Evolutionary conservation across 176 grass and related monocot species (phyloP), one percentile per base, ranked within the genome.

Genomic region (Lolium perenne): DNA sequence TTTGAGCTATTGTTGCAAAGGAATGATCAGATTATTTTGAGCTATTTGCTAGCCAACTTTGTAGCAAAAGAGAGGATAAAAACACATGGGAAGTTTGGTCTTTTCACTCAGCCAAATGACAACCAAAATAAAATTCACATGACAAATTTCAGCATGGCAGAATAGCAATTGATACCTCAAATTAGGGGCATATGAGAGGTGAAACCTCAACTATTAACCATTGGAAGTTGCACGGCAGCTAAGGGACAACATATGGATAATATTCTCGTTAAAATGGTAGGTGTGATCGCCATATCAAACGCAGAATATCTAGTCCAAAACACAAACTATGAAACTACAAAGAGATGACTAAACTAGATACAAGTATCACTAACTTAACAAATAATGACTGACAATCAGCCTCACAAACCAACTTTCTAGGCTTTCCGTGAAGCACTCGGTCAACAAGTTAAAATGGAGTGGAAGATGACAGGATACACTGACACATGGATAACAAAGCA

Each of bases 141-240:
- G 41, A 46, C n/a, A 74, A 49, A 49, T 25, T 12, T 49, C 12
- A 15, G 6, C 10, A 7, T 74, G 43, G 45, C 9, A 49, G 12
- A 74, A 49, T 74, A 74, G 43, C 43, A 8, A 74, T 25, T 14
- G n/a, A 25, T 12, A 74, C 69, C 18, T 74, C 71, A 49, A 49
- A 21, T 23, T 73, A 48, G 10, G 70, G 43, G n/a, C 40, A 73
- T 73, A 48, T 73, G 70, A 23, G n/a, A 73, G 70, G 71, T 74
- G 20, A 49, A 11, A 74, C 67, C 67, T 71, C 17, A 71, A 21
- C 4, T 43, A 71, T 71, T 71, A 18, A 67, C 6, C 13, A 38
- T 3, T 17, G 14, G 14, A 4, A 67, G 38, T 38, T 17, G 64
- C 64, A 38, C 2, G 29, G 5, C 64, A 67, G 14, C 64, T 17